Evolutionary conservation across 345 rosid genomes (phyloP).

Genomic region (Abelmoschus esculentus): DNA sequence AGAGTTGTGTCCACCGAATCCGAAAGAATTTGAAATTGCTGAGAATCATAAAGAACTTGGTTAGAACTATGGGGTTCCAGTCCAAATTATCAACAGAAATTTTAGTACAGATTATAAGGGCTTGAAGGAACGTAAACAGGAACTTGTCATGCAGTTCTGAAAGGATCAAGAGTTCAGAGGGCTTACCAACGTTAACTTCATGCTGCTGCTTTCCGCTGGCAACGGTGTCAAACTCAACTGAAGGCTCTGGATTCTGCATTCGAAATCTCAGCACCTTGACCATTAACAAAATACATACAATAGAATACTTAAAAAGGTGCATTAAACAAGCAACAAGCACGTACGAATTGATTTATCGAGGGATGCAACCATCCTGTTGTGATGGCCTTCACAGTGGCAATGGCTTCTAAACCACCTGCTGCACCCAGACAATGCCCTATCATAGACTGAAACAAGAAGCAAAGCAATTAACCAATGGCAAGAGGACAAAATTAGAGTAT

Average conservation of each 20-base stretch:
- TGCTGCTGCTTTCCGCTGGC: slow-evolving; percentile 80
- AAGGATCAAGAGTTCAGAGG: not conserved
- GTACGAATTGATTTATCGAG: slow-evolving; percentile 81
- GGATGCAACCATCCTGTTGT: slow-evolving; percentile 97
- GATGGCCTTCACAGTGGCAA: slow-evolving; percentile 64
- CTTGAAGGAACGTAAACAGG: not conserved
- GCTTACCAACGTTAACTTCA: slow-evolving; percentile 95
- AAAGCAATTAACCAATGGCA: not conserved
- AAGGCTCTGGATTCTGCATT: slow-evolving; percentile 80
- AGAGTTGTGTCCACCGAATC: slow-evolving; percentile 98
- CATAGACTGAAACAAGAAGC: slow-evolving; percentile 60
- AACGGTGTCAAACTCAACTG: slow-evolving; percentile 82
- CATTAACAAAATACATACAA: not conserved
- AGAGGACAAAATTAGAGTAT: slow-evolving; percentile 1
- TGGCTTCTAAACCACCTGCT: not conserved
- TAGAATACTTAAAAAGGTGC: slow-evolving; percentile 8
- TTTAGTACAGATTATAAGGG: not conserved
- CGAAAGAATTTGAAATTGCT: slow-evolving; percentile 95
- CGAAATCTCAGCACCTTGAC: slow-evolving; percentile 1
- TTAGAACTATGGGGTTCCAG: not conserved
- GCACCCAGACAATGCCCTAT: slow-evolving; percentile 55
- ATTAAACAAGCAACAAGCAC: slow-evolving; percentile 17
- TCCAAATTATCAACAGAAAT: not conserved
- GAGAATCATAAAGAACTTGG: slow-evolving; percentile 27
- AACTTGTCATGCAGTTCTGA: not conserved